Conservation (phyloP, 768 basidiomycete species). For the Mycena galopus region DNA sequence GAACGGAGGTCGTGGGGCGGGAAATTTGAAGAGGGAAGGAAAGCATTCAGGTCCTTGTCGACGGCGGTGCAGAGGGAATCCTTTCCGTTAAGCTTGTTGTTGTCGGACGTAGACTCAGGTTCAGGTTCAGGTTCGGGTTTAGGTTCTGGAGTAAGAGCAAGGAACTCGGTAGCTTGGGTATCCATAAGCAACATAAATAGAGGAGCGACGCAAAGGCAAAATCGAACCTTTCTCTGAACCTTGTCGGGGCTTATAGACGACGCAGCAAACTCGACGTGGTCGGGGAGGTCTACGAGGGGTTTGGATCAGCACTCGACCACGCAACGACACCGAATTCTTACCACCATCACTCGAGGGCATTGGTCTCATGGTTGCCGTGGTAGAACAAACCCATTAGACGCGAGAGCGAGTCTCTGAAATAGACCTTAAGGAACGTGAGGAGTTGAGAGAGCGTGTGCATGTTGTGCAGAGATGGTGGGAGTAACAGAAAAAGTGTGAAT, state of each 20-base stretch:
- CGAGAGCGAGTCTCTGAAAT: too few species aligned
- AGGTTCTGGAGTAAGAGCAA: too few species aligned
- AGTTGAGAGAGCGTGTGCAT: too few species aligned
- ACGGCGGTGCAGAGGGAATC: conserved; percentile 1
- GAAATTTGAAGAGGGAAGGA: conserved; percentile 23
- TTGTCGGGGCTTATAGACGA: neutral
- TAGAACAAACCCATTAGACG: neutral
- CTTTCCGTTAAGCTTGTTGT: neutral
- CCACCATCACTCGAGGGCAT: neutral
- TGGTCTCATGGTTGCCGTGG: neutral
- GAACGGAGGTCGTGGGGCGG: neutral
- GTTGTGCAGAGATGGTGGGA: too few species aligned
- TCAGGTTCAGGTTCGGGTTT: too few species aligned
- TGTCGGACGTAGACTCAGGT: neutral
- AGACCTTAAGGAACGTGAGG: too few species aligned
- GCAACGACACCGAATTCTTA: neutral
- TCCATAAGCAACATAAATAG: neutral
- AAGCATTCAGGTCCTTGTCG: neutral
- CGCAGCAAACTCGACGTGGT: neutral
- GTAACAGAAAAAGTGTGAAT: too few species aligned
- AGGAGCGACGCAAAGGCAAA: neutral
- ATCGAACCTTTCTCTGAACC: neutral
- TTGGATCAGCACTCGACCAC: neutral
- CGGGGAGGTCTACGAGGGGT: neutral
- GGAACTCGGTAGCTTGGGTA: neutral